Conservation (phyloP, 106 monocot species). For the Dendrobium huoshanense region DNA sequence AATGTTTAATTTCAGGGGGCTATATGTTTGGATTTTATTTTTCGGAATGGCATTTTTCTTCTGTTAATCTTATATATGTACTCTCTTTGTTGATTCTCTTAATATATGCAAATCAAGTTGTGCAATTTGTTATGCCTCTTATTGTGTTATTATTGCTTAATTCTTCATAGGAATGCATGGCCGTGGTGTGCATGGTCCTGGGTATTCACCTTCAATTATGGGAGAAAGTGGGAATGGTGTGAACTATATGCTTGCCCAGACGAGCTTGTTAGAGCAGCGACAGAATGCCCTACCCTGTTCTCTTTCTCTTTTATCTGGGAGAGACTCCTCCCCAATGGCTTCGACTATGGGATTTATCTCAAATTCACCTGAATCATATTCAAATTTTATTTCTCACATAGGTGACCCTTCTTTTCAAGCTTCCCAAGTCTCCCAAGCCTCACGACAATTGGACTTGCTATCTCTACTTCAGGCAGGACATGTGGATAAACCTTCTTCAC, state of each 20-base stretch:
- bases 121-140: background rate
- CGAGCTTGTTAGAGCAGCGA: slow-evolving; percentile 30
- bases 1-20: background rate
- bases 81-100: background rate
- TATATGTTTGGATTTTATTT: background rate
- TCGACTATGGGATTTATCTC: slow-evolving; percentile 20
- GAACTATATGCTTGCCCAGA: slow-evolving; percentile 52
- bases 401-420: slow-evolving; percentile 24
- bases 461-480: slow-evolving; percentile 40
- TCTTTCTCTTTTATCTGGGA: slow-evolving; percentile 28
- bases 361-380: background rate
- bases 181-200: slow-evolving; percentile 5
- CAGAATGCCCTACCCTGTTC: too few species aligned
- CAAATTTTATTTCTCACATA: slow-evolving; percentile 26
- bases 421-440: slow-evolving; percentile 16
- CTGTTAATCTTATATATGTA: background rate
- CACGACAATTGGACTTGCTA: slow-evolving; percentile 47
- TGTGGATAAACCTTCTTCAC: slow-evolving; percentile 26
- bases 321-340: slow-evolving; percentile 19
- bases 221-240: slow-evolving; percentile 36
- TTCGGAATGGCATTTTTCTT: background rate
- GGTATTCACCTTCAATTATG: slow-evolving; percentile 10
- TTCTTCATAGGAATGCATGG: slow-evolving; percentile 39
- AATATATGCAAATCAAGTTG: background rate
- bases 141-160: background rate